Evolutionary conservation across 768 basidiomycete genomes (phyloP), one percentile per base, ranked within the genome.

Genomic region (Russula sp.): DNA sequence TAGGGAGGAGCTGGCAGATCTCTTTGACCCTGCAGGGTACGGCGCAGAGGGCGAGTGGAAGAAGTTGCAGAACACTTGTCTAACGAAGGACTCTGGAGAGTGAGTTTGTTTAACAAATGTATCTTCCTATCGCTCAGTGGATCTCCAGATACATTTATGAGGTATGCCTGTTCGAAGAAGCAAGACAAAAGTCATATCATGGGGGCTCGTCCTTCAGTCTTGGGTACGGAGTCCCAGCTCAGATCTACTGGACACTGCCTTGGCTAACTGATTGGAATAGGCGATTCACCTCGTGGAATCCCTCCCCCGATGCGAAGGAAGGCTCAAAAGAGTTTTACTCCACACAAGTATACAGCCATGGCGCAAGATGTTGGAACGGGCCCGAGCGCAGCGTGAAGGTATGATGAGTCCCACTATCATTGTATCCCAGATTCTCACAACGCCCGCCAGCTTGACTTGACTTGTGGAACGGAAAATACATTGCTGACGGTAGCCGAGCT

Each of bases 301-400:
- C 80, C 2, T 79, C 80, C 18, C 71, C 80, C 0, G 81, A 80
- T 57, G 80, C 82, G 2, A 69, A 79, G 63, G 77, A 79, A 4
- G 93, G 90, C 3, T 77, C 83, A 31, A 79, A 80, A 3, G 87
- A 82, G 39, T 97, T 87, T 75, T 97, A 98, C 73, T 75, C 81
- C 51, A 87, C 84, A 69, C 94, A 96, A 70, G 74, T 83, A 14
- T 99, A 98, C 77, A 84, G 85, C 42, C 78, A 81, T 57, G 97
- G 96, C 45, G 80, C 93, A 5, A 85, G 87, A 70, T 98, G 96
- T 78, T 97, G 95, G 96, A 97, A 97, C 70, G 96, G 97, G 1
- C 97, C 97, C 4, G 82, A 90, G 66, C 84, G 96, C 35, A 93
- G 83, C 64, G 88, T 93, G 37, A 80, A 84, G 71, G 93, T 91